Evolutionary conservation across 176 grass and related monocot genomes (phyloP).

Genomic region (Tuctoria greenei): DNA sequence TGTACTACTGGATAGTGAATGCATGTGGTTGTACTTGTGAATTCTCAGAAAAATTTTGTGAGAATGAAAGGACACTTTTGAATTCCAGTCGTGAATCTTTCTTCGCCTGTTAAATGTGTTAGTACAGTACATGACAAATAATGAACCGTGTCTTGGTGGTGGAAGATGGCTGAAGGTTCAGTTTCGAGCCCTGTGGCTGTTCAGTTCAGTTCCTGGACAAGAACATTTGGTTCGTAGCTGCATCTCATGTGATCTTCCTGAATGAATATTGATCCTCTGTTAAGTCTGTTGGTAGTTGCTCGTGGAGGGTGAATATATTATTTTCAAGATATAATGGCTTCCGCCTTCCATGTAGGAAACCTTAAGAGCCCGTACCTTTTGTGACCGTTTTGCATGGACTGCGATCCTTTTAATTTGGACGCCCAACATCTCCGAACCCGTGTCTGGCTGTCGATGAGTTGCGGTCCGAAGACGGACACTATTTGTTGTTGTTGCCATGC

Average conservation of each 20-base stretch:
- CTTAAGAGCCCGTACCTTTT: background rate
- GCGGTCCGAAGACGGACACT: too few species aligned
- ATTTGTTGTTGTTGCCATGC: too few species aligned
- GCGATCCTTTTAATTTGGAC: background rate
- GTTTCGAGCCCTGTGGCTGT: background rate
- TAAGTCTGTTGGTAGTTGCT: background rate
- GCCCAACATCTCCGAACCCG: background rate
- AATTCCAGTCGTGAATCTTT: slow-evolving; percentile 10
- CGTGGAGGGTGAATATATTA: background rate
- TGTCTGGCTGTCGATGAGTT: background rate
- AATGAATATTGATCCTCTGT: background rate
- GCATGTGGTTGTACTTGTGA: slow-evolving; percentile 66
- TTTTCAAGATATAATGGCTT: too few species aligned
- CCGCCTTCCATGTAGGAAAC: background rate
- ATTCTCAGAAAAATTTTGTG: slow-evolving; percentile 74
- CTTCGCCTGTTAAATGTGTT: background rate
- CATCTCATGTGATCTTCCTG: background rate
- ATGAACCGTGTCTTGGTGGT: background rate
- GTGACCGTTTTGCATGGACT: background rate
- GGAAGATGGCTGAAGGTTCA: background rate
- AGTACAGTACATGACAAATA: background rate
- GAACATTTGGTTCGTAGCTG: background rate
- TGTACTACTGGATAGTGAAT: slow-evolving; percentile 48
- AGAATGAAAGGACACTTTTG: slow-evolving; percentile 60
- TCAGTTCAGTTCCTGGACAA: background rate